These are phyloP conservation scores for Eutrema salsugineum DNA, from an alignment of 441 rosid genomes.

Conservation along the genomic window DNA sequence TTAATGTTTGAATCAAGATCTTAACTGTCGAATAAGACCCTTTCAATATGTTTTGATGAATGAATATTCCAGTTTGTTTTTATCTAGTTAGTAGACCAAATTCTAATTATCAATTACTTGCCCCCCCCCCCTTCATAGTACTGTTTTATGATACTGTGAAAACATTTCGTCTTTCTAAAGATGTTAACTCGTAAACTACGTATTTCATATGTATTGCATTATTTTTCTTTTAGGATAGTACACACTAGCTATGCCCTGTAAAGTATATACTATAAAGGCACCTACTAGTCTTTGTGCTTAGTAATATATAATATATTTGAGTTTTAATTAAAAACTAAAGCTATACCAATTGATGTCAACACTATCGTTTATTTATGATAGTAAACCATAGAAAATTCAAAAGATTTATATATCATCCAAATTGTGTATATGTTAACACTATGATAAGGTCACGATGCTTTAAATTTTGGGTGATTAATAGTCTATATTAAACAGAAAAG, in stretches of 20 bases:
- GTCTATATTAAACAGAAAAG: not conserved
- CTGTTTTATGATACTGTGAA: not conserved
- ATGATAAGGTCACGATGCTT: conserved; percentile 22
- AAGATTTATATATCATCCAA: not conserved
- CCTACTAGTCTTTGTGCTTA: conserved; percentile 25
- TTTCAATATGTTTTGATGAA: not conserved
- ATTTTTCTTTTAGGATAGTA: not conserved
- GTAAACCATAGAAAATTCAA: not conserved
- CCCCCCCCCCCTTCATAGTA: not conserved
- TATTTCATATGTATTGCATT: not conserved
- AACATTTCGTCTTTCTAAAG: not conserved
- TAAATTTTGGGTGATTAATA: not conserved
- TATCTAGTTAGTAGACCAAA: not conserved
- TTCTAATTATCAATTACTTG: not conserved
- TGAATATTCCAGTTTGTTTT: not conserved
- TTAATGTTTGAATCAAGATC: not conserved
- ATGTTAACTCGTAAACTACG: not conserved
- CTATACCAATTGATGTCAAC: conserved; percentile 7
- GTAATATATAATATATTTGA: conserved; percentile 1
- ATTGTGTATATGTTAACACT: conserved; percentile 18
- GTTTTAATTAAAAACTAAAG: conserved; percentile 5
- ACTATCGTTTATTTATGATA: not conserved
- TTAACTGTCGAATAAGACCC: not conserved
- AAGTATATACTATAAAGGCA: conserved; percentile 18
- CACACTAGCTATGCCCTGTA: not conserved